Percentiles rank a stretch among this genome's conserved stretches.
Evolutionary conservation across 148 eudicot species (phyloP).

Genomic region (Amaranthus palmeri): DNA sequence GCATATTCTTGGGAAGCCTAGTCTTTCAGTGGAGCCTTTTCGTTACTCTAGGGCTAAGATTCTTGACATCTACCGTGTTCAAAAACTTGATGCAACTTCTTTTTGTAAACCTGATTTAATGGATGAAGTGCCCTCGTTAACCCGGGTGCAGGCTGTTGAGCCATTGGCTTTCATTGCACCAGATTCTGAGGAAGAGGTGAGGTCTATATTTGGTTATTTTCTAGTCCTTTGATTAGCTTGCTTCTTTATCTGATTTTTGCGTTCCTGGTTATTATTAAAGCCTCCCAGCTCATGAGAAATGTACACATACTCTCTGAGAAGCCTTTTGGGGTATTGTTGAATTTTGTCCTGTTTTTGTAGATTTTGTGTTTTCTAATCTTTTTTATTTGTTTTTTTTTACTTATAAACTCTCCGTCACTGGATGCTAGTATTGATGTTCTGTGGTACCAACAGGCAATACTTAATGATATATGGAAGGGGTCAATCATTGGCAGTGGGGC

Average conservation of each 20-base stretch:
- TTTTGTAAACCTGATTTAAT: conserved; percentile 38
- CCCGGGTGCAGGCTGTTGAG: conserved; percentile 46
- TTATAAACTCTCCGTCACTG: background rate
- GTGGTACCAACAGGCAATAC: conserved; percentile 43
- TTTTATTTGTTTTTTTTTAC: too few species aligned
- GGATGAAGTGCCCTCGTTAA: conserved; percentile 58
- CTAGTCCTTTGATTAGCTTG: background rate
- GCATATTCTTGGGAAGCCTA: conserved; percentile 55
- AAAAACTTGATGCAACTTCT: conserved; percentile 45
- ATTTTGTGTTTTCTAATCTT: too few species aligned
- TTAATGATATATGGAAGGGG: conserved; percentile 81
- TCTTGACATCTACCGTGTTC: conserved; percentile 81
- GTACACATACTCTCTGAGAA: background rate
- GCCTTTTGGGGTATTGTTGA: background rate
- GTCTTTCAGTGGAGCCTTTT: conserved; percentile 33
- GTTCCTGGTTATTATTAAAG: background rate
- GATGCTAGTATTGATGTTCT: conserved; percentile 12
- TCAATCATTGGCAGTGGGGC: conserved; percentile 59
- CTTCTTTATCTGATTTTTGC: background rate
- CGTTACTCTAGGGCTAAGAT: conserved; percentile 85
- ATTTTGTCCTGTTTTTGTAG: too few species aligned
- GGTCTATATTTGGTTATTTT: conserved; percentile 16
- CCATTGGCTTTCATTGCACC: conserved; percentile 86
- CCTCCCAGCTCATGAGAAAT: background rate
- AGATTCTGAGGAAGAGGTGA: conserved; percentile 76